phyloP scores from a whole-genome alignment of 345 rosid species.

The Sonneratia caseolaris region DNA sequence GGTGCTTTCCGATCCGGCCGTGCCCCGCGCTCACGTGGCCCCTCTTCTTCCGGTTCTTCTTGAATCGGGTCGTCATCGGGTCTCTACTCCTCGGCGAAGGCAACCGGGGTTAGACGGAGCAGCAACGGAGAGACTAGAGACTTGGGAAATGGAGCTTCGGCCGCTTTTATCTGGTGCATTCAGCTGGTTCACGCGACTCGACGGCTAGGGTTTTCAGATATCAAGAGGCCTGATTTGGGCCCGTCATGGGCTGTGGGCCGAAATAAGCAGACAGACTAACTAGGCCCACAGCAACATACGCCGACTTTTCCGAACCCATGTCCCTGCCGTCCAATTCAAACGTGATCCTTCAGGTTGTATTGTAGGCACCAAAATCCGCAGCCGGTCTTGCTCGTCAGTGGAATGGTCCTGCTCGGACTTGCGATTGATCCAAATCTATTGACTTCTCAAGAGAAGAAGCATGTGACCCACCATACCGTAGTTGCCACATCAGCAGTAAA shows the following conservation, averaged over 20 bases:
- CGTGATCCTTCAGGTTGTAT: too few relatives aligned
- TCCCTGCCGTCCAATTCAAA: too few relatives aligned
- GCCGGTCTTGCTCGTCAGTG: too few relatives aligned
- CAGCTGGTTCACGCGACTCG: background rate
- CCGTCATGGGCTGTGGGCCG: background rate
- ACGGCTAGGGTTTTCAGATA: background rate
- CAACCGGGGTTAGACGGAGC: background rate
- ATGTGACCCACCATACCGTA: too few relatives aligned
- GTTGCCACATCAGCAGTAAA: too few relatives aligned
- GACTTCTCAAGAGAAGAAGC: too few relatives aligned
- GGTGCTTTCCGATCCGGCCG: constrained; percentile 74
- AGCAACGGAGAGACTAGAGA: background rate
- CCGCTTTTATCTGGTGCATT: background rate
- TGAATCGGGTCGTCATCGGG: constrained; percentile 48
- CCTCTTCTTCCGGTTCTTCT: constrained; percentile 87
- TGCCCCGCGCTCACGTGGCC: constrained; percentile 89
- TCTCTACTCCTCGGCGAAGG: background rate
- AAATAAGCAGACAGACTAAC: background rate
- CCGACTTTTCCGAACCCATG: too few relatives aligned
- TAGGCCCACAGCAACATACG: background rate
- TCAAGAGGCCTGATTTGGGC: background rate
- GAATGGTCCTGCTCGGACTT: too few relatives aligned
- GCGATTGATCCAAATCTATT: too few relatives aligned
- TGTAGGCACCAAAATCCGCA: too few relatives aligned
- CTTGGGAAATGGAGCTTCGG: background rate